Conservation (phyloP, 306 rosid genomes). For the Trifolium subterraneum region DNA sequence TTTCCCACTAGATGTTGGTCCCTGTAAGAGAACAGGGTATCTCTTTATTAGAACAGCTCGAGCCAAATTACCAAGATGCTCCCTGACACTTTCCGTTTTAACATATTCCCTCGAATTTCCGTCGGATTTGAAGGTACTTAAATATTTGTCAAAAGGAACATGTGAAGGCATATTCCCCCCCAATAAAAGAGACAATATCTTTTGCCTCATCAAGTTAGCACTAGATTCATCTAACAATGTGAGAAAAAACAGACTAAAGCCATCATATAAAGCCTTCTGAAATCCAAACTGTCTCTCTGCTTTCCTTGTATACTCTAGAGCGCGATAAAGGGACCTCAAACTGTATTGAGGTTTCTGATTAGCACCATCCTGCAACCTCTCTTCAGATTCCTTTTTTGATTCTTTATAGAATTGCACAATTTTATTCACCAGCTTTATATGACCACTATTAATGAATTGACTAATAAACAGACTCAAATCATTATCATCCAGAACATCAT, state of each 20-base stretch:
- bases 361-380: slow-evolving; percentile 92
- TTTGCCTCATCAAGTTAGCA: slow-evolving; percentile 67
- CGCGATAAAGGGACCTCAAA: slow-evolving; percentile 92
- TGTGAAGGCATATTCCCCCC: slow-evolving; percentile 58
- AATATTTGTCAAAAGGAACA: slow-evolving; percentile 55
- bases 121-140: slow-evolving; percentile 43
- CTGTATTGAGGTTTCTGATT: slow-evolving; percentile 92
- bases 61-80: slow-evolving; percentile 78
- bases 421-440: slow-evolving; percentile 51
- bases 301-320: slow-evolving; percentile 76
- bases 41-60: slow-evolving; percentile 75
- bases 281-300: slow-evolving; percentile 69
- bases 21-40: slow-evolving; percentile 94
- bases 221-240: slow-evolving; percentile 77
- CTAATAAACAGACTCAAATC: slow-evolving; percentile 71
- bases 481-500: slow-evolving; percentile 79
- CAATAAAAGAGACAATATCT: slow-evolving; percentile 57
- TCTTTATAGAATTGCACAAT: slow-evolving; percentile 76
- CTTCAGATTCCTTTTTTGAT: slow-evolving; percentile 74
- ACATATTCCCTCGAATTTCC: slow-evolving; percentile 52
- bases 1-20: slow-evolving; percentile 97
- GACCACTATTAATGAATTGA: slow-evolving; percentile 52
- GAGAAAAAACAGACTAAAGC: slow-evolving; percentile 88
- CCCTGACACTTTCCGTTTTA: slow-evolving; percentile 70
- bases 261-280: slow-evolving; percentile 78